phyloP scores from a whole-genome alignment of 2,329 filamentous ascomycete species.

The Calycina herbarum region DNA sequence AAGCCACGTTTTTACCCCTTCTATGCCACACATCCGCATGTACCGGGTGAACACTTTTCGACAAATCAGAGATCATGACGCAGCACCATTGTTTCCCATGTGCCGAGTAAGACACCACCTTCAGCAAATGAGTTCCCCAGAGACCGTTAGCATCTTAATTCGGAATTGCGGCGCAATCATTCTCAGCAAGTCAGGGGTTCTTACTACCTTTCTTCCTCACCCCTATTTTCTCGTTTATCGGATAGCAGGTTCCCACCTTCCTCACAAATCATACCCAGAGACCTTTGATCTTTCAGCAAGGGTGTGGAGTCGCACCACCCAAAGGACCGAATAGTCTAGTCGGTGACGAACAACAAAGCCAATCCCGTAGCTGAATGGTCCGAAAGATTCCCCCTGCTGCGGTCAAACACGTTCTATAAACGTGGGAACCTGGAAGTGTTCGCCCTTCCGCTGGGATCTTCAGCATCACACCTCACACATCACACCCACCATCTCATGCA shows the following conservation, averaged over 20 bases:
- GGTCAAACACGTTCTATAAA: conserved; percentile 10
- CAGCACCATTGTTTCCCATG: not conserved
- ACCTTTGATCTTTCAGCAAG: not conserved
- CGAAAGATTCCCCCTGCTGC: conserved; percentile 8
- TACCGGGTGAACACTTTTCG: not conserved
- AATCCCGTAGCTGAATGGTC: not conserved
- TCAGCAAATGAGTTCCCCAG: conserved; percentile 1
- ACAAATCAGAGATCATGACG: not conserved
- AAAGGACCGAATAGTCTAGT: conserved; percentile 10
- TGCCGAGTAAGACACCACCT: not conserved
- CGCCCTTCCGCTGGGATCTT: not conserved
- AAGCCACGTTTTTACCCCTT: not conserved
- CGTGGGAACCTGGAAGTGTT: conserved; percentile 5
- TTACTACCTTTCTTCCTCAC: not conserved
- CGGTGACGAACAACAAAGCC: not conserved
- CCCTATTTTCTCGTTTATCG: not conserved
- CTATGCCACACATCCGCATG: not conserved
- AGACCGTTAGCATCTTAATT: not conserved
- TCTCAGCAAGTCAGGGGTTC: not conserved
- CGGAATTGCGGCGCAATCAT: not conserved
- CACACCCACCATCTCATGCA: not conserved
- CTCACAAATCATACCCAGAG: not conserved
- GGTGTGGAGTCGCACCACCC: not conserved
- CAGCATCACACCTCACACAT: not conserved
- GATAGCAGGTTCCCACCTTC: not conserved